Base-by-base conservation (phyloP, 495 filamentous ascomycete species). In the Xanthoparmelia taractica region DNA sequence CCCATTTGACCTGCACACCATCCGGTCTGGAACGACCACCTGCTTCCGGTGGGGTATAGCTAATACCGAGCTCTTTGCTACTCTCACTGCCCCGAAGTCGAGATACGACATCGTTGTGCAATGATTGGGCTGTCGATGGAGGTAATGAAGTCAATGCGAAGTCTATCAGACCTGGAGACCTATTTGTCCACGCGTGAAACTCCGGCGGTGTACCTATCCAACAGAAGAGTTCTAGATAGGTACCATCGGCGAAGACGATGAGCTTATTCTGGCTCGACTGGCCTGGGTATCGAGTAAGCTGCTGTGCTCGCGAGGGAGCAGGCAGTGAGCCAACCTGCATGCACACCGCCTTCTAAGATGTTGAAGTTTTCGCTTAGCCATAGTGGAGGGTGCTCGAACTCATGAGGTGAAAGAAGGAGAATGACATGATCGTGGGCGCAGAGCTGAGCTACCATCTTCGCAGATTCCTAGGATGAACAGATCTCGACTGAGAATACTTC, bases 211-310 rank as follows among this genome's bases (percentile, higher is more conserved):
- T 58, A 8, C 27, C 10, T 29, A 34, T 40, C 36, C 56, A 58
- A 31, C 25, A 27, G 38, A 58, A 58, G 34, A 58, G 34, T 34
- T 58, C 56, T 4, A 58, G n/a, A 40, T 40, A 58, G 29, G 56
- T 58, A 6, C 56, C 34, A 38, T 58, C 34, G 13, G 56, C 18
- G 38, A 40, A 58, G 38, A 58, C 56, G 38, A 58, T 58, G 56
- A 58, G 56, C 38, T 58, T 58, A n/a, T 58, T 58, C 36, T 10
- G 56, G 27, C 56, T 58, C 18, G 56, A 29, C n/a, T 40, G 20
- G 25, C 38, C 56, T 58, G 4, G 8, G 29, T 12, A 20, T 15
- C 15, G 7, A 54, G 5, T 33, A 8, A 33, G 50, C 27, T 1
- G 0, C 8, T 20, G 17, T 3, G 18, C 17, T 33, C 3, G 27